These are phyloP conservation scores for Didymella segeticola DNA, from an alignment of 2,329 filamentous ascomycete species.

Conservation along the genomic window DNA sequence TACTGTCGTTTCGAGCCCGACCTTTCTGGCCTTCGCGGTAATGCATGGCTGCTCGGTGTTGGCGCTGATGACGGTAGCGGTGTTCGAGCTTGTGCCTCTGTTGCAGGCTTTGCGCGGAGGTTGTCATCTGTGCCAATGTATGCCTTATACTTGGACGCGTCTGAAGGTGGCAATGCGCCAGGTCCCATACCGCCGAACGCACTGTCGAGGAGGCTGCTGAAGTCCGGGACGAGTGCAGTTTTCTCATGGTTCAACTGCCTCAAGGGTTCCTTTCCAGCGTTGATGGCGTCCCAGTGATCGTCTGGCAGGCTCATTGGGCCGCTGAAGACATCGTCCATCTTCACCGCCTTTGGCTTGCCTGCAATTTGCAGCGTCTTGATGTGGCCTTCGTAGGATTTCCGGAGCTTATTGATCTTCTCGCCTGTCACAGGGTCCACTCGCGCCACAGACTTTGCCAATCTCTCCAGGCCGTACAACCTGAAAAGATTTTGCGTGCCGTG, in stretches of 20 bases:
- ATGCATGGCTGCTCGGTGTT: conserved; percentile 47
- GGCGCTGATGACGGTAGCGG: conserved; percentile 30
- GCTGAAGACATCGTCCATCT: conserved; percentile 47
- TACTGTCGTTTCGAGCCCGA: conserved; percentile 77
- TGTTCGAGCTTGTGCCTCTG: conserved; percentile 28
- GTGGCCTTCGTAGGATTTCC: conserved; percentile 63
- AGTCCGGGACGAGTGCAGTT: conserved; percentile 30
- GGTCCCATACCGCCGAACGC: conserved; percentile 52
- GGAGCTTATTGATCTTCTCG: conserved; percentile 69
- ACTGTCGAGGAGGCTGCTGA: conserved; percentile 46
- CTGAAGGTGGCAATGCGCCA: conserved; percentile 51
- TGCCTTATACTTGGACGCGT: conserved; percentile 52
- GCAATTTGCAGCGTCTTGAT: conserved; percentile 57
- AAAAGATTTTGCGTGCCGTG: conserved; percentile 66
- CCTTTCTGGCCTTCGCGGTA: conserved; percentile 66
- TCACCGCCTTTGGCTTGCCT: conserved; percentile 57
- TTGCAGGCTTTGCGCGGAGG: conserved; percentile 35
- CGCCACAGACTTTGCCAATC: conserved; percentile 64
- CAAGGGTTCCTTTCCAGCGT: conserved; percentile 50
- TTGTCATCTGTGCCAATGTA: conserved; percentile 55
- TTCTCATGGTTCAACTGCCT: conserved; percentile 39
- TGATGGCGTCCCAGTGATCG: conserved; percentile 49
- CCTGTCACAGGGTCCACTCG: conserved; percentile 67
- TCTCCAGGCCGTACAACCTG: conserved; percentile 63
- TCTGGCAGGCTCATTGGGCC: conserved; percentile 49